Percentiles rank a stretch among this genome's conserved stretches.
phyloP scores from a whole-genome alignment of 2,329 filamentous ascomycete species.

The Scedosporium aurantiacum region DNA sequence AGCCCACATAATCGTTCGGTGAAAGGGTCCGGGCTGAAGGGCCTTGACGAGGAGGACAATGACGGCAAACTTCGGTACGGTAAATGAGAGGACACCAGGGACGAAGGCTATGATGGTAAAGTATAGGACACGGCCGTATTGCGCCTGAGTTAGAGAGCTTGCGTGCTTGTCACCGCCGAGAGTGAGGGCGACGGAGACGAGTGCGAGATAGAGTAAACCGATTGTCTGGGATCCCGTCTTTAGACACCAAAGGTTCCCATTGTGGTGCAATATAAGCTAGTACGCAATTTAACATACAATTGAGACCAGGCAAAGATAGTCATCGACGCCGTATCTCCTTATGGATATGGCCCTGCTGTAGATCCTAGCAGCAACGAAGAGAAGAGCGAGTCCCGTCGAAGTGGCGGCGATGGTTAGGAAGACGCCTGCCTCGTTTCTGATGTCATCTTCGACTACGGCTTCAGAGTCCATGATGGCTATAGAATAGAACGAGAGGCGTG shows the following conservation, averaged over 20 bases:
- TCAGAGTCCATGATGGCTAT: neutral
- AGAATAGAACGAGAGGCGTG: neutral
- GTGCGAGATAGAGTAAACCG: slow-evolving; percentile 16
- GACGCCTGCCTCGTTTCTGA: neutral
- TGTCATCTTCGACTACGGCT: neutral
- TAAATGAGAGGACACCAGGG: slow-evolving; percentile 26
- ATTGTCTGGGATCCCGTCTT: neutral
- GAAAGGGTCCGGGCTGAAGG: slow-evolving; percentile 22
- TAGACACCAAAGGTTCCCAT: neutral
- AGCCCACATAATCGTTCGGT: slow-evolving; percentile 24
- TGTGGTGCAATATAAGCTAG: neutral
- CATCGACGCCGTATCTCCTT: neutral
- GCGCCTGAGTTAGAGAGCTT: slow-evolving; percentile 15
- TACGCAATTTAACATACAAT: neutral
- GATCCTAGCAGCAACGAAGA: neutral
- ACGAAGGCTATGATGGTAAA: slow-evolving; percentile 26
- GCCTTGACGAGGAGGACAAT: slow-evolving; percentile 25
- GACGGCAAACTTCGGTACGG: slow-evolving; percentile 29
- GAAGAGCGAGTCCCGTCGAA: slow-evolving; percentile 1
- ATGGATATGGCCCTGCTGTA: neutral
- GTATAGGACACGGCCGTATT: slow-evolving; percentile 20
- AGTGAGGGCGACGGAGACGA: slow-evolving; percentile 23
- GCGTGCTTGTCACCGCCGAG: slow-evolving; percentile 29
- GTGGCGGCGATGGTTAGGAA: neutral
- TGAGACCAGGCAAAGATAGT: neutral